Conservation (phyloP, 75 land plant species). For the Adiantum capillusveneris region DNA sequence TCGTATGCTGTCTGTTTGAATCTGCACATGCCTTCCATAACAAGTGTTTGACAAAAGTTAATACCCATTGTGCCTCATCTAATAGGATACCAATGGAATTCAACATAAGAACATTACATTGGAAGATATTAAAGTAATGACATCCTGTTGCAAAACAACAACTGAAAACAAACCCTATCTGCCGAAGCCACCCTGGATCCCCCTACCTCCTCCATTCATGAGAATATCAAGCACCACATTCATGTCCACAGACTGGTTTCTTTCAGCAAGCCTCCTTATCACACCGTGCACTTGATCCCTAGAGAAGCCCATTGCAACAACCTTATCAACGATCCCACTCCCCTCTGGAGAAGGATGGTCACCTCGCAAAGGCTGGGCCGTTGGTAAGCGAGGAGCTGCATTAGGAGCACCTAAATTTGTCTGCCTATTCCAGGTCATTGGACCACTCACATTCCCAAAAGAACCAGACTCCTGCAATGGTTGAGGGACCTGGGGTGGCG, state of each 20-base stretch:
- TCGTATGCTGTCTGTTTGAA: too few species aligned
- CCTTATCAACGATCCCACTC: conserved; percentile 28
- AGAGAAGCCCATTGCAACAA: conserved; percentile 37
- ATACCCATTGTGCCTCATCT: too few species aligned
- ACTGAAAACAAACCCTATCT: too few species aligned
- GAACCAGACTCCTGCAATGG: not conserved
- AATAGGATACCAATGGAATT: too few species aligned
- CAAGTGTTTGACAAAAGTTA: too few species aligned
- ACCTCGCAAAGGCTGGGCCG: conserved; percentile 27
- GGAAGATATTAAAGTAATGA: too few species aligned
- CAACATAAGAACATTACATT: too few species aligned
- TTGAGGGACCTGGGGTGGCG: conserved; percentile 18
- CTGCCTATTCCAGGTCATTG: conserved; percentile 9
- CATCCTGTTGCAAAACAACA: too few species aligned
- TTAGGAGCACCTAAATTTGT: too few species aligned
- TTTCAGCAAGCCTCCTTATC: conserved; percentile 28
- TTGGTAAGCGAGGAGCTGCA: conserved; percentile 20
- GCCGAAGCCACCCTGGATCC: too few species aligned
- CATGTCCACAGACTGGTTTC: conserved; percentile 30
- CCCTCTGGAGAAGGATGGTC: conserved; percentile 3
- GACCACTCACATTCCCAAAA: not conserved
- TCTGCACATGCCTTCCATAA: too few species aligned
- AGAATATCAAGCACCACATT: conserved; percentile 34
- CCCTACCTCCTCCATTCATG: conserved; percentile 13
- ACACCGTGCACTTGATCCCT: conserved; percentile 34